Evolutionary conservation across 768 basidiomycete genomes (phyloP), one percentile per base, ranked within the genome.

Genomic region (Crucibulum laeve): DNA sequence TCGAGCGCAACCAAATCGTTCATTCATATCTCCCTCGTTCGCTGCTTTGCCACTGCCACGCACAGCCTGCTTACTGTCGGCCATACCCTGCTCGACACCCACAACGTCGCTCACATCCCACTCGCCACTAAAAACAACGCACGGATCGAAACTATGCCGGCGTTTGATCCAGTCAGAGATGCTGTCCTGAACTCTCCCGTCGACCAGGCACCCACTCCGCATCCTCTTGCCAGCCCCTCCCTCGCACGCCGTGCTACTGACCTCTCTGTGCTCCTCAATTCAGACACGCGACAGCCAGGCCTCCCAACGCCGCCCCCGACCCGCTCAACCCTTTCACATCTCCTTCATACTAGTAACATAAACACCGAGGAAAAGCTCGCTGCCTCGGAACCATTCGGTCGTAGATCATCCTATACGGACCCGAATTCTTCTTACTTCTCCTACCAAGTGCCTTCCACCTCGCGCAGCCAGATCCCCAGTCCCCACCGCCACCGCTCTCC

Each of bases 111-210:
- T 56, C 48, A 47, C 51, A n/a, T n/a, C n/a, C n/a, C n/a, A n/a
- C n/a, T n/a, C n/a, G n/a, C n/a, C n/a, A n/a, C n/a, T n/a, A n/a
- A n/a, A n/a, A n/a, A n/a, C n/a, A n/a, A n/a, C n/a, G n/a, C n/a
- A n/a, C n/a, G n/a, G n/a, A n/a, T n/a, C n/a, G n/a, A n/a, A n/a
- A n/a, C n/a, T 5, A 82, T 83, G 82, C 82, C 87, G 53, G 77
- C 77, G 45, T 88, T 89, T 73, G 88, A 90, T 74, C 87, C 88
- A 55, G 87, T 91, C 49, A 78, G 88, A 61, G 88, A 90, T 74
- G 88, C 88, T 49, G 84, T 88, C 56, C 77, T 86, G 54, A 87
- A 87, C 64, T 86, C 84, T 33, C 87, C 87, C 23, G 62, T 80
- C 54, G 70, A 74, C 30, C 70, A 71, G 51, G 58, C 53, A 28